These are phyloP conservation scores for Cyphellophora europaea DNA, from an alignment of 2,329 filamentous ascomycete species.

Conservation along the genomic window DNA sequence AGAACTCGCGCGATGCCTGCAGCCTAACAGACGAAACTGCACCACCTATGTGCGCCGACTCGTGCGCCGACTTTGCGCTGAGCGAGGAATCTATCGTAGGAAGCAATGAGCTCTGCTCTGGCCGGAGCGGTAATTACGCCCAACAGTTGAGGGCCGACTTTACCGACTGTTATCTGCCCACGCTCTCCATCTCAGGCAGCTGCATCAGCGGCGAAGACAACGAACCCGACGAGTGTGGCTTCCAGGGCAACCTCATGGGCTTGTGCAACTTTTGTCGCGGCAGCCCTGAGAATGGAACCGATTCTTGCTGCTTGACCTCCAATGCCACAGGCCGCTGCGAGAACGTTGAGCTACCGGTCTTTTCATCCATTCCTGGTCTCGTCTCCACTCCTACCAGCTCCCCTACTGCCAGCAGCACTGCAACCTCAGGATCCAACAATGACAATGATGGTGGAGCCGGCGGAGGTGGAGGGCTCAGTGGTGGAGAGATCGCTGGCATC, in stretches of 20 bases:
- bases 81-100: conserved; percentile 80
- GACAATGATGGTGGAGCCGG: conserved; percentile 18
- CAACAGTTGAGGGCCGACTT: conserved; percentile 85
- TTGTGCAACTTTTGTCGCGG: conserved; percentile 79
- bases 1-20: conserved; percentile 71
- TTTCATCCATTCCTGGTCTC: conserved; percentile 49
- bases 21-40: conserved; percentile 54
- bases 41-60: conserved; percentile 75
- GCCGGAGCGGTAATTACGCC: conserved; percentile 55
- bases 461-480: conserved; percentile 51
- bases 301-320: conserved; percentile 85
- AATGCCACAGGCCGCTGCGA: conserved; percentile 64
- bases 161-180: conserved; percentile 74
- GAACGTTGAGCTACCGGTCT: conserved; percentile 67
- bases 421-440: conserved; percentile 32
- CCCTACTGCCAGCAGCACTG: conserved; percentile 51
- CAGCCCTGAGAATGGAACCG: conserved; percentile 81
- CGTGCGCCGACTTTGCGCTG: conserved; percentile 77
- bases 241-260: conserved; percentile 58
- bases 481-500: conserved; percentile 85
- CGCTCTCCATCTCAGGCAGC: conserved; percentile 61
- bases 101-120: conserved; percentile 63
- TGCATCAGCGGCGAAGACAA: conserved; percentile 74
- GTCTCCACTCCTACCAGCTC: conserved; percentile 61
- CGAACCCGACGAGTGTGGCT: conserved; percentile 82